phyloP scores from a whole-genome alignment of 1,139 yeast species.

The Suhomyces chickasaworum region DNA sequence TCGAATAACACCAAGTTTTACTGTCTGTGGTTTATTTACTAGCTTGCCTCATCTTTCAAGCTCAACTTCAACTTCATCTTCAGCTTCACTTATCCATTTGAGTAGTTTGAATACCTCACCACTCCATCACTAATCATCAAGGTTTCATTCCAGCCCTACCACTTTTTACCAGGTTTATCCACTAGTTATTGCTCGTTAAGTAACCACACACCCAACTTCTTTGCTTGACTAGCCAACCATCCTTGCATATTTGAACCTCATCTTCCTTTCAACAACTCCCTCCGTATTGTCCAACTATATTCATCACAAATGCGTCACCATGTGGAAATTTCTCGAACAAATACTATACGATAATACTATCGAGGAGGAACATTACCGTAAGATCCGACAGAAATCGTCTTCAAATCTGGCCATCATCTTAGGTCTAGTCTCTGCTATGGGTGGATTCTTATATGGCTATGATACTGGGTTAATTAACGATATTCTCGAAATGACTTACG shows the following conservation, averaged over 20 bases:
- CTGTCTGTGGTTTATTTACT: no score
- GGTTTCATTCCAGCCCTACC: not conserved
- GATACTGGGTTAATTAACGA: slow-evolving; percentile 83
- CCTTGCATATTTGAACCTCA: not conserved
- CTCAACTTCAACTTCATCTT: not conserved
- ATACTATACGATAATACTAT: slow-evolving; percentile 40
- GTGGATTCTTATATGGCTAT: slow-evolving; percentile 81
- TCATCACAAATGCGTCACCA: slow-evolving; percentile 6
- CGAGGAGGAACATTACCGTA: slow-evolving; percentile 42
- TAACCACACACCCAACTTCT: not conserved
- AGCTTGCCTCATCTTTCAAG: no score
- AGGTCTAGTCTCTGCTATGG: slow-evolving; percentile 76
- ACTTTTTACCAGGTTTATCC: not conserved
- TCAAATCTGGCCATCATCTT: slow-evolving; percentile 64
- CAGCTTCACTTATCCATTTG: not conserved
- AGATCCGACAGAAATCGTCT: slow-evolving; percentile 52
- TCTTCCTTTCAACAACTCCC: not conserved
- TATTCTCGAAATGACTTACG: slow-evolving; percentile 68
- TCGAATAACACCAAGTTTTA: no score
- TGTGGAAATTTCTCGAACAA: slow-evolving; percentile 26
- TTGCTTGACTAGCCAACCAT: no score
- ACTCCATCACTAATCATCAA: not conserved
- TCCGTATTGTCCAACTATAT: not conserved
- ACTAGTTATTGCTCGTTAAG: not conserved
- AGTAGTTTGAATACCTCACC: not conserved